Base-by-base conservation (phyloP, 148 eudicot species). In the Camellia lanceoleosa region DNA sequence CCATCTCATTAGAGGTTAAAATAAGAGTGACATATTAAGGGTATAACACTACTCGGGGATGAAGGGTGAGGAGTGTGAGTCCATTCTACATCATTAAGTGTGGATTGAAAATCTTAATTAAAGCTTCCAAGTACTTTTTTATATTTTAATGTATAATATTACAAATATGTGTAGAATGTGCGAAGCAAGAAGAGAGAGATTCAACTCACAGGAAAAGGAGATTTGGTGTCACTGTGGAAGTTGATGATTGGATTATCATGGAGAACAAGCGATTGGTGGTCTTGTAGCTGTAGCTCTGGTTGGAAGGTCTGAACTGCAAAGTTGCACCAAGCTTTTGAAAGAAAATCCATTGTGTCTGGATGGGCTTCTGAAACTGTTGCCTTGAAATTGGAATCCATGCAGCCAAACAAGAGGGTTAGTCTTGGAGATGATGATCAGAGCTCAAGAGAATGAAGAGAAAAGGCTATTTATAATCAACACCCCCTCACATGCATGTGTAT, bases 301-400 rank as follows among this genome's bases (percentile, higher is more conserved):
- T 90, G 92, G 69, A 89, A 81, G 59, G 97, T 88, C 76, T 96
- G 91, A 81, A 96, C 90, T 8, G 98, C 99, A 42, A 92, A 92
- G 82, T 91, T 87, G 84, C 99, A 93, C 99, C 99, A 96, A 75
- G 98, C 87, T 3, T 81, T 83, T 6, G 99, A 96, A 38, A 96
- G 90, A 75, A 93, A 90, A 81, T 96, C 99, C 97, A 93, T 87
- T 5, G 99, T 89, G 84, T 96, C 99, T 30, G 98, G 95, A 82
- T 92, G 95, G 11, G 97, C 92, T 75, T 91, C 92, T 9, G 94
- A 91, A 75, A 85, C 85, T 52, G 91, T 85, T 80, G 87, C 82
- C 85, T 83, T 84, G 20, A 66, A 62, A 81, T 87, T 84, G 62
- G 78, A 76, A 85, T 93, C 93, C 96, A 93, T 92, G 47, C 73